A percentile compares a stretch with the other conserved stretches of the same genome.
Conservation (phyloP, 345 rosid genomes). For the Dovyalis caffra region DNA sequence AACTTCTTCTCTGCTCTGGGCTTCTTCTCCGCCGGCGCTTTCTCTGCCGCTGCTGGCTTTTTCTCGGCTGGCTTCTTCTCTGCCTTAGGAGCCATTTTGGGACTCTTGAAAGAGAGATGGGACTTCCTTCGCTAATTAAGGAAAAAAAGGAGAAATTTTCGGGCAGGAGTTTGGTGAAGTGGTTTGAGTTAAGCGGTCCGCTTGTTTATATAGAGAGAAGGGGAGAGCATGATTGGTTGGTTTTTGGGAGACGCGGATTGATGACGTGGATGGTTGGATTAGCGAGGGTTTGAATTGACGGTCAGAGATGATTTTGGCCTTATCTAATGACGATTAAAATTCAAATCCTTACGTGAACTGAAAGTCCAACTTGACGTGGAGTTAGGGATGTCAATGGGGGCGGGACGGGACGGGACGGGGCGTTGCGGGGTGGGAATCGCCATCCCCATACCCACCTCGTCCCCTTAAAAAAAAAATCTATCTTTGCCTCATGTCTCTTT, state of each 20-base stretch:
- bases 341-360: neutral
- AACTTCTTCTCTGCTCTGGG: conserved; percentile 28
- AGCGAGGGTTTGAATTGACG: neutral
- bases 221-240: neutral
- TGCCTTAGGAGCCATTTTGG: conserved; percentile 26
- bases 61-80: too few relatives aligned
- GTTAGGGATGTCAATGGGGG: too few relatives aligned
- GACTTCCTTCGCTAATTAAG: neutral
- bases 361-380: neutral
- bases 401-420: too few relatives aligned
- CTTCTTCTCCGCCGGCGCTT: conserved; percentile 28
- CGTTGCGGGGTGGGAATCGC: too few relatives aligned
- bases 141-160: rapidly evolving
- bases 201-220: conserved; percentile 8
- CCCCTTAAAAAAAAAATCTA: too few relatives aligned
- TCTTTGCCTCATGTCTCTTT: too few relatives aligned
- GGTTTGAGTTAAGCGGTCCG: neutral
- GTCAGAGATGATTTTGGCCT: neutral
- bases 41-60: conserved; percentile 21
- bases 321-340: neutral
- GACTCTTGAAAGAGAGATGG: neutral
- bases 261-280: conserved; percentile 11
- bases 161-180: neutral
- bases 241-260: conserved; percentile 1
- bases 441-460: too few relatives aligned